Evolutionary conservation across 2,329 filamentous ascomycete species (phyloP).

Genomic region (Colletotrichum gigasporum): DNA sequence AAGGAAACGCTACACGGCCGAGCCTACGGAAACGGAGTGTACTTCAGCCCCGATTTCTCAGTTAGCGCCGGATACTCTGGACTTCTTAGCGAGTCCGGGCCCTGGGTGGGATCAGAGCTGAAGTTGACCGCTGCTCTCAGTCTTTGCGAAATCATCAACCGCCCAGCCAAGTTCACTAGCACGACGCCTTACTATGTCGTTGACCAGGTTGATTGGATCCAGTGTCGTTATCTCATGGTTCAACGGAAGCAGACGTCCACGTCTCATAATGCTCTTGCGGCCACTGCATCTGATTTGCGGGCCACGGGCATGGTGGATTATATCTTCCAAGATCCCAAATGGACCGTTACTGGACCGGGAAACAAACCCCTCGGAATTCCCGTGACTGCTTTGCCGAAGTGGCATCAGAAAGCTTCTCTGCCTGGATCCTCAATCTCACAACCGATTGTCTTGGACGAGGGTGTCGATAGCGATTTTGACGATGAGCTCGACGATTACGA

Average conservation of each 20-base stretch:
- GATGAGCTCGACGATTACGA: conserved; percentile 33
- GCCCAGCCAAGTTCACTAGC: conserved; percentile 68
- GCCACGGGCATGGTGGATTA: no score
- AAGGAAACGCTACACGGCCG: conserved; percentile 71
- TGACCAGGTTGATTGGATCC: conserved; percentile 83
- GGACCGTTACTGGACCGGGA: conserved; percentile 18
- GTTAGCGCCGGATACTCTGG: conserved; percentile 44
- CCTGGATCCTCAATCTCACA: not conserved
- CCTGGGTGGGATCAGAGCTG: conserved; percentile 76
- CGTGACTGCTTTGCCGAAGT: conserved; percentile 36
- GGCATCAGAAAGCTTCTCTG: not conserved
- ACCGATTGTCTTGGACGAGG: not conserved
- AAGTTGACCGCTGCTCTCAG: conserved; percentile 70
- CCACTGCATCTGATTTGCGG: no score
- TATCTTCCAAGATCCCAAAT: conserved; percentile 39
- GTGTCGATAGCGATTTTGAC: conserved; percentile 1
- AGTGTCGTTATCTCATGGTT: conserved; percentile 84
- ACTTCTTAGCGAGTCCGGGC: not conserved
- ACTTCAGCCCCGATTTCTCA: conserved; percentile 74
- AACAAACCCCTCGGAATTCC: conserved; percentile 36
- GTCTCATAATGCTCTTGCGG: not conserved
- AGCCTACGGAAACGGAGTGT: conserved; percentile 81
- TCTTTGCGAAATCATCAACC: conserved; percentile 87
- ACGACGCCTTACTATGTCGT: conserved; percentile 75
- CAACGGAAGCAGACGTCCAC: not conserved